phyloP scores from a whole-genome alignment of 148 eudicot genomes.

The Cornus florida region DNA sequence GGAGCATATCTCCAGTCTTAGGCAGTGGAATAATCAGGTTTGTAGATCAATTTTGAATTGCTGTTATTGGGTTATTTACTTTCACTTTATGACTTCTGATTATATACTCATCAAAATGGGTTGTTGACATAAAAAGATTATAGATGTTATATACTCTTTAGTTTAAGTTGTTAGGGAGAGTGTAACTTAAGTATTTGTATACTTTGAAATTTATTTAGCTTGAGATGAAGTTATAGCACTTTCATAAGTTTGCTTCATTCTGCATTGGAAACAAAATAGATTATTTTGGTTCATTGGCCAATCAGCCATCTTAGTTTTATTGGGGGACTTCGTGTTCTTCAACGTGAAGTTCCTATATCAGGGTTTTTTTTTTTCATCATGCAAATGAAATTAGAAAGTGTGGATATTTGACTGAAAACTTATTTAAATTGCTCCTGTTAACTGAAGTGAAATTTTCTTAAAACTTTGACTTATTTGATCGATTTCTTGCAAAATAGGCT shows the following conservation, averaged over 20 bases:
- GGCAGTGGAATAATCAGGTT: conserved; percentile 53
- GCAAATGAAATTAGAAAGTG: background rate
- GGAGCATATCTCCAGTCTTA: conserved; percentile 63
- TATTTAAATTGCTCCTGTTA: background rate
- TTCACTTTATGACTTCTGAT: background rate
- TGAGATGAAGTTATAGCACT: background rate
- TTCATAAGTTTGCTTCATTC: background rate
- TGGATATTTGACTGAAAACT: background rate
- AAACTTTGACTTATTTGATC: too few species aligned
- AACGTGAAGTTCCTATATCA: background rate
- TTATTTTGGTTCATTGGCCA: background rate
- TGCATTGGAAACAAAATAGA: background rate
- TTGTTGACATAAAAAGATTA: too few species aligned
- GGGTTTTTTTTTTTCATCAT: background rate
- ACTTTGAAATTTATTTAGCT: too few species aligned
- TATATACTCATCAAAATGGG: too few species aligned
- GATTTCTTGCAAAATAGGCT: background rate
- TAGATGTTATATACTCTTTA: too few species aligned
- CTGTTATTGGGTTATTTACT: background rate
- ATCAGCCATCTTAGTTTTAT: background rate
- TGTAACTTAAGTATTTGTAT: too few species aligned
- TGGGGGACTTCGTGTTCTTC: background rate
- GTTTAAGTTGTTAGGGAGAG: too few species aligned
- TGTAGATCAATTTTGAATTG: conserved; percentile 7
- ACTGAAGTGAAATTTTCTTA: too few species aligned